Conservation (phyloP, 306 rosid genomes). For the Quercus berberidifolia region DNA sequence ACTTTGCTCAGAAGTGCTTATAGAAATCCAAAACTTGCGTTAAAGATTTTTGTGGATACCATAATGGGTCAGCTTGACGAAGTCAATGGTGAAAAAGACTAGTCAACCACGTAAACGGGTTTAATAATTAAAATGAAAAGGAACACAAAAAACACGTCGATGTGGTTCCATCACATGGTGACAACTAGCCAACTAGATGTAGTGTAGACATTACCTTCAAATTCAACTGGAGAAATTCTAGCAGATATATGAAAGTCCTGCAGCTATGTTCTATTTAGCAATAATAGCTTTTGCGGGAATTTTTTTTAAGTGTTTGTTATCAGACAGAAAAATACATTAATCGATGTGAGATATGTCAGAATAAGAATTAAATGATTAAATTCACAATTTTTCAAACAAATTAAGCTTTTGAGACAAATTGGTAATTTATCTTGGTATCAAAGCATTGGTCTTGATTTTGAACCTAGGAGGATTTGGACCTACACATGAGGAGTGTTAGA, state of each 20-base stretch:
- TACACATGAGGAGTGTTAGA: too few relatives aligned
- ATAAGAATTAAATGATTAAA: too few relatives aligned
- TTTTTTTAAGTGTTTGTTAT: background rate
- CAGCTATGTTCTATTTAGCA: background rate
- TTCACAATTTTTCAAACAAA: too few relatives aligned
- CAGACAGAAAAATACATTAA: background rate
- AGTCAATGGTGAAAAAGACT: slow-evolving; percentile 35
- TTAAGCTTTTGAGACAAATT: too few relatives aligned
- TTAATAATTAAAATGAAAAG: background rate
- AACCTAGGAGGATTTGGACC: too few relatives aligned
- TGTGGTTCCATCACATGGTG: background rate
- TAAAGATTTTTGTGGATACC: background rate
- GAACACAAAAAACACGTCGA: background rate
- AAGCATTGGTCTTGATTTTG: too few relatives aligned
- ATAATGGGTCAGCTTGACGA: slow-evolving; percentile 20
- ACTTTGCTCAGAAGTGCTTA: background rate
- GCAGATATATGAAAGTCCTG: background rate
- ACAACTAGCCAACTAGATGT: slow-evolving; percentile 8
- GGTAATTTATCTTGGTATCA: too few relatives aligned
- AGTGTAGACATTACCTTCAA: background rate
- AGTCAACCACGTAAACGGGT: slow-evolving; percentile 52
- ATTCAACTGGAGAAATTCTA: background rate
- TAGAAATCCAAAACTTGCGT: background rate
- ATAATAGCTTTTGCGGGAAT: background rate
- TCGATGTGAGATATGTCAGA: background rate